These are phyloP conservation scores for Claviceps sp. DNA, from an alignment of 2,329 filamentous ascomycete species.

Conservation along the genomic window DNA sequence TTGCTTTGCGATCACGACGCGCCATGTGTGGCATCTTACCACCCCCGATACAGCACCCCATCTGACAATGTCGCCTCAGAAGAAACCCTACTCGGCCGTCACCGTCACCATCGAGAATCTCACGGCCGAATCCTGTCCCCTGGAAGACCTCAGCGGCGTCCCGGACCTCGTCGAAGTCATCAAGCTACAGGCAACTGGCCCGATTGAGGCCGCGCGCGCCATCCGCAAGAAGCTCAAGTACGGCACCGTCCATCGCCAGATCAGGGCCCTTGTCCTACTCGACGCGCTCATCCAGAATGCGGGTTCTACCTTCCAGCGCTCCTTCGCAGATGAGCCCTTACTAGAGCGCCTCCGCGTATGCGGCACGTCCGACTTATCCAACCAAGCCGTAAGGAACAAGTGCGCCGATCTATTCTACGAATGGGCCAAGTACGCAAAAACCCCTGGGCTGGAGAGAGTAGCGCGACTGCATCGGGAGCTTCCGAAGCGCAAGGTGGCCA, in stretches of 20 bases:
- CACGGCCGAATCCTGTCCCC: constrained; percentile 78
- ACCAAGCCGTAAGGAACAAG: constrained; percentile 75
- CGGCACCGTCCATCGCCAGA: constrained; percentile 82
- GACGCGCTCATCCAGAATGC: constrained; percentile 94
- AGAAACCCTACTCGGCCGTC: constrained; percentile 83
- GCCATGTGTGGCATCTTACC: too few species aligned
- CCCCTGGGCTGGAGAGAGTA: constrained; percentile 66
- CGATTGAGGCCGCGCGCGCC: constrained; percentile 78
- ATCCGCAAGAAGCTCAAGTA: constrained; percentile 98
- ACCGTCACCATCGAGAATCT: constrained; percentile 86
- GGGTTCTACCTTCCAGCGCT: constrained; percentile 71
- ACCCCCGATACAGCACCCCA: not conserved
- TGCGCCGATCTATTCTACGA: constrained; percentile 75
- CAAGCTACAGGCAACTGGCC: constrained; percentile 74
- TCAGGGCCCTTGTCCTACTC: constrained; percentile 75
- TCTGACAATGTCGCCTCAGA: constrained; percentile 10
- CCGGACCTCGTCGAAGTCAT: constrained; percentile 92
- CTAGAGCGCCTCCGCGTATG: constrained; percentile 83
- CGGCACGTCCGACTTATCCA: constrained; percentile 71
- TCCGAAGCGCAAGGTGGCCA: constrained; percentile 54
- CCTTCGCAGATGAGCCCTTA: constrained; percentile 80
- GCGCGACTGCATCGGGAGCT: constrained; percentile 61
- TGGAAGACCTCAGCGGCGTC: constrained; percentile 83
- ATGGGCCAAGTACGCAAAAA: constrained; percentile 79
- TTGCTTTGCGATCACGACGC: too few species aligned